Evolutionary conservation across 2,329 filamentous ascomycete genomes (phyloP), one percentile per base, ranked within the genome.

Genomic region (Cercospora berteroae): DNA sequence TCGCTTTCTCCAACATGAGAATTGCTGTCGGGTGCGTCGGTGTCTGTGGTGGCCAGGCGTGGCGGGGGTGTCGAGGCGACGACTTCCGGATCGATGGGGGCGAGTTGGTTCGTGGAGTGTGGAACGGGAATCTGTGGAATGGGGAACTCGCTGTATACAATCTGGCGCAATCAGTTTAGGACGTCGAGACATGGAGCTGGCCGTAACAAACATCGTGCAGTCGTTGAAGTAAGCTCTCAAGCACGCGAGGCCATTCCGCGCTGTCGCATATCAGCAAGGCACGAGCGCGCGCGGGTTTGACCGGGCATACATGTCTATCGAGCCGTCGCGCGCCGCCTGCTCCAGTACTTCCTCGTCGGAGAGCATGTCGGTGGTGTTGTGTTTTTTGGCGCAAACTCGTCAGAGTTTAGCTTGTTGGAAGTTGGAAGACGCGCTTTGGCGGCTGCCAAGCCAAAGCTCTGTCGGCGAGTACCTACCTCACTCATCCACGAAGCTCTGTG

Each of bases 61-160:
- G 74, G 74, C 50, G 74, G 74, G 39, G 76, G 75, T 8, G 74
- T 75, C 3, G 73, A 74, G 56, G 73, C 74, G 36, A 77, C 73
- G 18, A 78, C 72, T 64, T 77, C 73, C 5, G 76, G 74, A 57
- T 78, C 75, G 63, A 75, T 71, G 67, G 81, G 76, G 64, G 81
- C 76, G 72, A 81, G 75, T 68, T 80, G 79, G 52, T 81, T 84
- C 62, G 87, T 80, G 72, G 81, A 74, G 68, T 80, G 79, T 57
- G 81, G 84, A 61, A 87, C 80, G 63, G 82, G 83, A 62, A 87
- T 79, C 62, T 82, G 83, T 10, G 91, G 91, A 73, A 90, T 89
- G 50, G 91, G 88, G 74, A 96, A 97, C 62, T 90, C 89, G 76
- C 88, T 84, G 78, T 87, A 86, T 48, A 91, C 87, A 72, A 93